Evolutionary conservation across 2,329 filamentous ascomycete genomes (phyloP), one percentile per base, ranked within the genome.

Genomic region (Calcarisporium arbuscula): DNA sequence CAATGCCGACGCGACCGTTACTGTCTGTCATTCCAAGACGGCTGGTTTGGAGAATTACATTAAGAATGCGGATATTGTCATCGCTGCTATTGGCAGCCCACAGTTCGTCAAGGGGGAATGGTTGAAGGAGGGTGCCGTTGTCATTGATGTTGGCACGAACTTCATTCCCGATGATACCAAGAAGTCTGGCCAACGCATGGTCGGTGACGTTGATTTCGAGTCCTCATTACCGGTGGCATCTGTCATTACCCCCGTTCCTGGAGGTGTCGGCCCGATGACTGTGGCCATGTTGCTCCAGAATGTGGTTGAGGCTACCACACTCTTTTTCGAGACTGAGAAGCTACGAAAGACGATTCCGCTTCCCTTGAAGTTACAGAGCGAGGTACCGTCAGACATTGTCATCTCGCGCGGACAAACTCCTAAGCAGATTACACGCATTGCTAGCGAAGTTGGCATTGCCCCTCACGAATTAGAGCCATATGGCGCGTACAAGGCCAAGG

Each of bases 241-340:
- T 3, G 77, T 85, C 52, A 95, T 98, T 53, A 98, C 92, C 3
- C 92, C 92, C 2, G 92, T 98, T 3, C 92, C 92, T 2, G 92
- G 92, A 38, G 92, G 92, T 60, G 92, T 98, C 39, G 92, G 92
- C 0, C 92, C 92, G 32, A 98, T 98, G 92, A 98, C 92, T 4
- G 89, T 98, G 44, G 92, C 92, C 40, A 98, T 98, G 92, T 72
- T 98, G 30, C 68, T 98, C 50, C 85, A 94, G 61, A 98, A 98
- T 54, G 89, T 96, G 8, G 83, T 96, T 36, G 83, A 90, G 48
- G 82, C 90, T 21, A 83, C 92, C 22, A 82, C 80, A 31, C 67
- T 75, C 38, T 89, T 86, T 54, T 92, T 92, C 45, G 85, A 92
- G 44, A 76, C 77, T 41, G 83, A 94, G 58, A 94, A 86, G 64